Evolutionary conservation across 1,284 basidiomycete genomes (phyloP).

Genomic region (Athelia psychrophila): DNA sequence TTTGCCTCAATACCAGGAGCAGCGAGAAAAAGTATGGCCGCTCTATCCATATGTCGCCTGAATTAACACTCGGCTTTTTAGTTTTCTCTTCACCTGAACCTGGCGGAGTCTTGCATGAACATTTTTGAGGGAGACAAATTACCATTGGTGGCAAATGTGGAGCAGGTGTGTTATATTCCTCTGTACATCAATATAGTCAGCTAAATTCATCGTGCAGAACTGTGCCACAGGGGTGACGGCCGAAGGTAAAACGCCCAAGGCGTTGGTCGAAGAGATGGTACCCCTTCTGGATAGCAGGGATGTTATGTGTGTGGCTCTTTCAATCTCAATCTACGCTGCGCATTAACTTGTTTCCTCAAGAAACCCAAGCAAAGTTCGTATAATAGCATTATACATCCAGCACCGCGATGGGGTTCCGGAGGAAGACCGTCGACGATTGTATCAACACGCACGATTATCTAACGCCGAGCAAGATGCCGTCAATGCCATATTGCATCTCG

Average conservation of each 20-base stretch:
- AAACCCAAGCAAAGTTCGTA: slow-evolving; percentile 90
- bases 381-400: slow-evolving; percentile 96
- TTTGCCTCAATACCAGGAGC: slow-evolving; percentile 93
- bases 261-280: slow-evolving; percentile 98
- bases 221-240: slow-evolving; percentile 89
- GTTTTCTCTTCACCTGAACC: slow-evolving; percentile 95
- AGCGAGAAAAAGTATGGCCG: slow-evolving; percentile 80
- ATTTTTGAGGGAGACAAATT: slow-evolving; percentile 90
- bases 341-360: slow-evolving; percentile 43
- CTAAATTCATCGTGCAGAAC: slow-evolving; percentile 45
- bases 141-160: slow-evolving; percentile 84
- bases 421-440: slow-evolving; percentile 91
- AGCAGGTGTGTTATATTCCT: slow-evolving; percentile 64
- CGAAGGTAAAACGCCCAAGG: slow-evolving; percentile 90
- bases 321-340: slow-evolving; percentile 1
- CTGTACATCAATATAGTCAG: slow-evolving; percentile 2
- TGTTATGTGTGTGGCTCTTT: slow-evolving; percentile 57
- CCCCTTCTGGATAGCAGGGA: slow-evolving; percentile 87
- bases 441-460: slow-evolving; percentile 93
- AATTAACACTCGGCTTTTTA: slow-evolving; percentile 26
- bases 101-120: slow-evolving; percentile 97
- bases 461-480: slow-evolving; percentile 93
- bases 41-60: background rate
- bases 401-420: slow-evolving; percentile 97
- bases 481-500: slow-evolving; percentile 84